Percentiles rank a stretch among this genome's conserved stretches.
phyloP scores from a whole-genome alignment of 176 grass and related monocot species.

The Leersia perrieri region DNA sequence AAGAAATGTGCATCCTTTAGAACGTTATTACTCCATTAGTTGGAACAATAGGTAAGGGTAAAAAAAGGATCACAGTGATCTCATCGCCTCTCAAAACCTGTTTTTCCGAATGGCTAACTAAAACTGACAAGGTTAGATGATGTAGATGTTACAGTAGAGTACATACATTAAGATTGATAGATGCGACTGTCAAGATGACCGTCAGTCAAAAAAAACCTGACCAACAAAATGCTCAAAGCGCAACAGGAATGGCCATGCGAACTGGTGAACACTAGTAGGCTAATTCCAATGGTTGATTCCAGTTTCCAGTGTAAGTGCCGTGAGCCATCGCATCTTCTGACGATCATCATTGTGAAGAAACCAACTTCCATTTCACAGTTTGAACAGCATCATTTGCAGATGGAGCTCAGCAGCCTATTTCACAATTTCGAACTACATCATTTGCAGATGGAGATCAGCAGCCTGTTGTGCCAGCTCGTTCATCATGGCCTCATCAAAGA shows the following conservation, averaged over 20 bases:
- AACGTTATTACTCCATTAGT: background rate
- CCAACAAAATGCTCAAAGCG: slow-evolving; percentile 14
- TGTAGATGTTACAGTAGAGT: slow-evolving; percentile 19
- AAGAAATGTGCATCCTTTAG: background rate
- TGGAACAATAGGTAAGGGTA: background rate
- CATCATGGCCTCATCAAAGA: slow-evolving; percentile 98
- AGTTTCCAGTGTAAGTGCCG: background rate
- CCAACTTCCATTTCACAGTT: background rate
- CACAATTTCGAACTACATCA: slow-evolving; percentile 48
- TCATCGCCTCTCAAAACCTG: background rate
- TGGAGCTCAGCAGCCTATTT: slow-evolving; percentile 88
- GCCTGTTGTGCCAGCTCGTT: slow-evolving; percentile 93
- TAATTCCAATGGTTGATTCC: background rate
- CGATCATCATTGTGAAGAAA: background rate
- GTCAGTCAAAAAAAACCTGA: background rate
- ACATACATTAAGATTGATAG: slow-evolving; percentile 27
- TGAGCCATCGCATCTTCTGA: background rate
- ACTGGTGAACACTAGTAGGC: background rate
- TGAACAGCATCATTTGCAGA: slow-evolving; percentile 75
- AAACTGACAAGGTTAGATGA: slow-evolving; percentile 12
- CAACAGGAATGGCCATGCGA: background rate
- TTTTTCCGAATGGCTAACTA: slow-evolving; percentile 6
- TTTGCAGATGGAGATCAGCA: slow-evolving; percentile 82
- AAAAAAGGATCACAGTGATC: background rate
- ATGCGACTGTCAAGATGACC: background rate